These are phyloP conservation scores for Claviceps sp. DNA, from an alignment of 2,329 filamentous ascomycete genomes.

Conservation along the genomic window DNA sequence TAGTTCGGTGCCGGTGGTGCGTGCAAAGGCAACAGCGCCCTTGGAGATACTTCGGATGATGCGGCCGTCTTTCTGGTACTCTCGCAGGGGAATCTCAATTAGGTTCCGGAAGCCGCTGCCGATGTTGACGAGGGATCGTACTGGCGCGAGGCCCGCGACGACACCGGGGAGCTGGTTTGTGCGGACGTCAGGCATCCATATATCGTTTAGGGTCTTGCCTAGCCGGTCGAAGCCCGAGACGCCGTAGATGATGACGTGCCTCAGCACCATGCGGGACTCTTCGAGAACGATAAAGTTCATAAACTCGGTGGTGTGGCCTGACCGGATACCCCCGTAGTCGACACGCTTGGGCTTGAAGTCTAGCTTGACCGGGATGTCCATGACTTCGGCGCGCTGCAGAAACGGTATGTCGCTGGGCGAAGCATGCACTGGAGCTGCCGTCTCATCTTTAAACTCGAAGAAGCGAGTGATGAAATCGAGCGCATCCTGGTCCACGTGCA, in stretches of 20 bases:
- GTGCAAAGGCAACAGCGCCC: slow-evolving; percentile 78
- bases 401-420: slow-evolving; percentile 66
- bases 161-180: slow-evolving; percentile 79
- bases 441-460: slow-evolving; percentile 91
- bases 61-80: slow-evolving; percentile 89
- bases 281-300: slow-evolving; percentile 98
- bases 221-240: slow-evolving; percentile 82
- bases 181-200: slow-evolving; percentile 92
- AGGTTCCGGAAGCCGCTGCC: slow-evolving; percentile 77
- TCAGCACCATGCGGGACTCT: slow-evolving; percentile 70
- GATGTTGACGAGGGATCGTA: slow-evolving; percentile 85
- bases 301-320: slow-evolving; percentile 89
- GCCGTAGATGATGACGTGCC: slow-evolving; percentile 86
- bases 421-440: slow-evolving; percentile 31
- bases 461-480: slow-evolving; percentile 94
- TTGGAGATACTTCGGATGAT: slow-evolving; percentile 86
- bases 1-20: slow-evolving; percentile 87
- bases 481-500: slow-evolving; percentile 95
- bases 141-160: slow-evolving; percentile 74
- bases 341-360: slow-evolving; percentile 99
- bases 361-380: slow-evolving; percentile 65
- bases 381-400: slow-evolving; percentile 78
- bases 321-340: slow-evolving; percentile 83
- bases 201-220: slow-evolving; percentile 80
- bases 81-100: slow-evolving; percentile 75